A percentile compares a stretch with the other conserved stretches of the same genome.
These are phyloP conservation scores for Candida montana DNA, from an alignment of 805 yeast species.

Conservation along the genomic window DNA sequence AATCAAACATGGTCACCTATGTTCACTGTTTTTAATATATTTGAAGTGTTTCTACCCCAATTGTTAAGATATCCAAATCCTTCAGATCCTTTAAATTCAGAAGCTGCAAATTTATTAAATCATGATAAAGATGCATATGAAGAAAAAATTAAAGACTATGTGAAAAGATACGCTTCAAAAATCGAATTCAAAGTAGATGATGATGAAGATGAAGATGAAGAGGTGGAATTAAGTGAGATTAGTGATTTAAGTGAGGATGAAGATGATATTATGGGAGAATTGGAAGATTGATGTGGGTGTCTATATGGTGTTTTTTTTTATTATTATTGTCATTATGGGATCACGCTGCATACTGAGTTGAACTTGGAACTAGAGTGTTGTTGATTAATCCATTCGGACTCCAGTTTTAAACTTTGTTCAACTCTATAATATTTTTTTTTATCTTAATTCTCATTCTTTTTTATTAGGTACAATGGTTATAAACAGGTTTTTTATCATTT, in stretches of 20 bases:
- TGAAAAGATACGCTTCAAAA: constrained; percentile 58
- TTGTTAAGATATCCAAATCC: constrained; percentile 89
- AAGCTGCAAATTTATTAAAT: constrained; percentile 76
- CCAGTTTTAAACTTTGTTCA: too few relatives aligned
- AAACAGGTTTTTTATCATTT: too few relatives aligned
- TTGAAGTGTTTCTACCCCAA: constrained; percentile 92
- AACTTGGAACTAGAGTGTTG: too few relatives aligned
- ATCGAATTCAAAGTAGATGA: constrained; percentile 40
- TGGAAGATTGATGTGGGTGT: constrained; percentile 1
- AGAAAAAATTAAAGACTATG: constrained; percentile 67
- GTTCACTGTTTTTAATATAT: constrained; percentile 86
- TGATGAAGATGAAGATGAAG: constrained; percentile 43
- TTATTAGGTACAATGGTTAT: too few relatives aligned
- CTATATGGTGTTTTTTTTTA: too few relatives aligned
- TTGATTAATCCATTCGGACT: too few relatives aligned
- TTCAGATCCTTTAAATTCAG: constrained; percentile 86
- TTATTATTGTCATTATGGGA: too few relatives aligned
- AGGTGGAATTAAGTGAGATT: constrained; percentile 26
- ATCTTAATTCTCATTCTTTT: too few relatives aligned
- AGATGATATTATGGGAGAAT: constrained; percentile 19
- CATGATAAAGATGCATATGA: constrained; percentile 63
- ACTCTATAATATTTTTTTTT: too few relatives aligned
- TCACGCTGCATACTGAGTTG: too few relatives aligned
- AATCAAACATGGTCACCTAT: constrained; percentile 98
- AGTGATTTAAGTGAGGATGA: constrained; percentile 22